Evolutionary conservation across 2,329 filamentous ascomycete genomes (phyloP).

Genomic region (Epichloe amarillans): DNA sequence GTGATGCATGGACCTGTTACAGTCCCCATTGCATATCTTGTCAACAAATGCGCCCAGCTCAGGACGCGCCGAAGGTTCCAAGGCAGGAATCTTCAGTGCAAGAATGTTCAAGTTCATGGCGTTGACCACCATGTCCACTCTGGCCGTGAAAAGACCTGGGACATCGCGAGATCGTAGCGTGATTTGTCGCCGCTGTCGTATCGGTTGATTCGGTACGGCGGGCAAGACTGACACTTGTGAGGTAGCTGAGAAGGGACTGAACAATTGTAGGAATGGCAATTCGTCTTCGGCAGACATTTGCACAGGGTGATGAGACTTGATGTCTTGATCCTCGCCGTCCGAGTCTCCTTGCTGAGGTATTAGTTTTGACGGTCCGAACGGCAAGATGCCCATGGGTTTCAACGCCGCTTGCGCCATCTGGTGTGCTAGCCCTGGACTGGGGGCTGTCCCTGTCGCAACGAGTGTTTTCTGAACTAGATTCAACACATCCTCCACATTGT

Average conservation of each 20-base stretch:
- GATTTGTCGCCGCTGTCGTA: constrained; percentile 43
- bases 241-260: constrained; percentile 52
- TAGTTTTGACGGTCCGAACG: constrained; percentile 29
- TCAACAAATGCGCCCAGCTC: constrained; percentile 45
- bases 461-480: constrained; percentile 27
- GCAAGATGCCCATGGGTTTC: constrained; percentile 38
- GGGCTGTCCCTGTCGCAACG: constrained; percentile 20
- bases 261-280: constrained; percentile 55
- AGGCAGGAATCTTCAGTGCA: constrained; percentile 36
- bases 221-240: constrained; percentile 38
- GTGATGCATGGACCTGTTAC: constrained; percentile 32
- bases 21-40: constrained; percentile 23
- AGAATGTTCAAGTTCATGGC: constrained; percentile 36
- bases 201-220: constrained; percentile 15
- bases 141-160: constrained; percentile 42
- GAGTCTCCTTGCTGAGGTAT: constrained; percentile 13
- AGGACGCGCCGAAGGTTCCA: constrained; percentile 43
- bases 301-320: constrained; percentile 50
- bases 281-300: constrained; percentile 50
- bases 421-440: constrained; percentile 18
- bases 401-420: constrained; percentile 34
- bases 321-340: constrained; percentile 25
- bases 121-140: constrained; percentile 45
- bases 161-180: constrained; percentile 28
- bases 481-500: constrained; percentile 25